Conservation (phyloP, 2,329 filamentous ascomycete species). For the Cladobotryum protrusum region DNA sequence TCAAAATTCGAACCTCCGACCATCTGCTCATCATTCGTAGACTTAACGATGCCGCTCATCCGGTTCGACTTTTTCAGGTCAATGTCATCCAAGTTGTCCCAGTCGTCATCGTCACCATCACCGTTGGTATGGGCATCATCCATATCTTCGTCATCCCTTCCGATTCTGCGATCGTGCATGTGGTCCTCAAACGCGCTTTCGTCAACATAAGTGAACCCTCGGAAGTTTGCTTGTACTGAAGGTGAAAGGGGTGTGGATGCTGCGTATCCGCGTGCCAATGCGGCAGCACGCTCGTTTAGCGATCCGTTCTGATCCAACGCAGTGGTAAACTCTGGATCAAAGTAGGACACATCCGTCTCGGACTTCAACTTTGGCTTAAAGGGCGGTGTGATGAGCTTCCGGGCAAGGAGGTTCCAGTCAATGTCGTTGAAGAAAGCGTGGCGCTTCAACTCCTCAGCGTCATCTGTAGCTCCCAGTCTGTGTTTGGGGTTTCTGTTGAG, state of each 20-base stretch:
- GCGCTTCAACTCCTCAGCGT: slow-evolving; percentile 88
- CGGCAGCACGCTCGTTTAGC: slow-evolving; percentile 83
- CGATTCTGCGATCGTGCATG: slow-evolving; percentile 49
- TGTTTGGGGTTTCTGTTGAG: slow-evolving; percentile 97
- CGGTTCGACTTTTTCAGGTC: slow-evolving; percentile 48
- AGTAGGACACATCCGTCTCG: slow-evolving; percentile 94
- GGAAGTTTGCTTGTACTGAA: slow-evolving; percentile 95
- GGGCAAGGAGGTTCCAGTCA: slow-evolving; percentile 80
- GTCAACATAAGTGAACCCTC: slow-evolving; percentile 98
- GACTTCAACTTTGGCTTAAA: slow-evolving; percentile 98
- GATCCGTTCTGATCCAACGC: slow-evolving; percentile 82
- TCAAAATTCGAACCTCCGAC: slow-evolving; percentile 59
- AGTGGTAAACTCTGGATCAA: slow-evolving; percentile 97
- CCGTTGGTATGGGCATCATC: slow-evolving; percentile 40
- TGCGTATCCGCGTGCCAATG: slow-evolving; percentile 75
- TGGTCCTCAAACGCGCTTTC: slow-evolving; percentile 90
- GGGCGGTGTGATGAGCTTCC: slow-evolving; percentile 89
- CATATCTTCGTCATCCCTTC: slow-evolving; percentile 53
- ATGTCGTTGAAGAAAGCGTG: slow-evolving; percentile 94
- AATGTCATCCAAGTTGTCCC: slow-evolving; percentile 53
- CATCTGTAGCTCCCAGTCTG: slow-evolving; percentile 80
- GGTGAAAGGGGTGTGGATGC: slow-evolving; percentile 90
- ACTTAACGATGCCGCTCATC: slow-evolving; percentile 59
- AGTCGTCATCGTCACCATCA: slow-evolving; percentile 49
- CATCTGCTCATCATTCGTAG: slow-evolving; percentile 56